phyloP scores from a whole-genome alignment of 2,329 filamentous ascomycete species.

The Eurotiales sp. region DNA sequence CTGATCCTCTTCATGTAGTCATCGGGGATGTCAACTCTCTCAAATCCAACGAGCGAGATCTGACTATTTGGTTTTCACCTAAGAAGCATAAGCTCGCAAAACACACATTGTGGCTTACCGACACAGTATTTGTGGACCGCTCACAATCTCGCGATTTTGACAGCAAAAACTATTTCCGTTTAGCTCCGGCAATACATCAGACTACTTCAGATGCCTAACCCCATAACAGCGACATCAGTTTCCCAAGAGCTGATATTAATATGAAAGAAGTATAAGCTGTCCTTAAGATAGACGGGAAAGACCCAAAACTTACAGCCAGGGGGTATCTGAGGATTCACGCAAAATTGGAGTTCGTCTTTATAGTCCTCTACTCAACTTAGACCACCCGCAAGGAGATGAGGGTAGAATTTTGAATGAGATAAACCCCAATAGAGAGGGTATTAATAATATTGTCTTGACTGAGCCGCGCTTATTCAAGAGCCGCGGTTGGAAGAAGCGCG shows the following conservation, averaged over 20 bases:
- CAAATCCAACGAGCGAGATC: slow-evolving; percentile 61
- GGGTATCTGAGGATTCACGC: slow-evolving; percentile 66
- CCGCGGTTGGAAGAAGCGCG: slow-evolving; percentile 75
- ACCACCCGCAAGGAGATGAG: slow-evolving; percentile 71
- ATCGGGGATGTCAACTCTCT: slow-evolving; percentile 66
- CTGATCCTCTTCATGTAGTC: slow-evolving; percentile 77
- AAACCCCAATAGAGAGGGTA: slow-evolving; percentile 75
- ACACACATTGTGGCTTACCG: slow-evolving; percentile 64
- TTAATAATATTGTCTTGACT: slow-evolving; percentile 72
- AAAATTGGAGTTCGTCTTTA: slow-evolving; percentile 73
- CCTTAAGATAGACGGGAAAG: slow-evolving; percentile 64
- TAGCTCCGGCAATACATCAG: slow-evolving; percentile 71
- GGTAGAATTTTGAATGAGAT: slow-evolving; percentile 82
- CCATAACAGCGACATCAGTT: slow-evolving; percentile 66
- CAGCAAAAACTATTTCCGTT: slow-evolving; percentile 71
- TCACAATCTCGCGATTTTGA: slow-evolving; percentile 73
- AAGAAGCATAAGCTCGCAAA: slow-evolving; percentile 62
- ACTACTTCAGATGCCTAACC: slow-evolving; percentile 66
- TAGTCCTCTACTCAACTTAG: slow-evolving; percentile 79
- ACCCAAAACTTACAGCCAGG: slow-evolving; percentile 81
- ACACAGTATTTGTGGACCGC: slow-evolving; percentile 80
- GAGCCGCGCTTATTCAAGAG: slow-evolving; percentile 85
- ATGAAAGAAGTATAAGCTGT: slow-evolving; percentile 65
- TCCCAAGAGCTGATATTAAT: slow-evolving; percentile 63
- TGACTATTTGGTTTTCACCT: slow-evolving; percentile 67